Evolutionary conservation across 2,329 filamentous ascomycete species (phyloP).

Genomic region (Penicillium sp.): DNA sequence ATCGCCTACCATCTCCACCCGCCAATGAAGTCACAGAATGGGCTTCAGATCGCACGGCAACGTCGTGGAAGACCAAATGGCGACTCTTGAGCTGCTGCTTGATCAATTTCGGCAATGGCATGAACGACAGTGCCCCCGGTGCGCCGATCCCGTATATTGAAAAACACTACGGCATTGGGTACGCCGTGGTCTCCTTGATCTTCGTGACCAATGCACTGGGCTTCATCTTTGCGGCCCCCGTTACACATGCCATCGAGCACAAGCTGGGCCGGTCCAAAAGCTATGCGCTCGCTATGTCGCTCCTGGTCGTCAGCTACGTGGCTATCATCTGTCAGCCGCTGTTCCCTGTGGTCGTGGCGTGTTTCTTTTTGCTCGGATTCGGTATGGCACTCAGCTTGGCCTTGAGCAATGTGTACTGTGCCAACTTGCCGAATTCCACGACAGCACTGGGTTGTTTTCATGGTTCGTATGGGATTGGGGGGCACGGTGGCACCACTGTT

Average conservation of each 20-base stretch:
- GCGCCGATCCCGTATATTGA: conserved; percentile 84
- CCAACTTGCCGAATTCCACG: conserved; percentile 59
- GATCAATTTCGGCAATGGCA: conserved; percentile 70
- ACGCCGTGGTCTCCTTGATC: conserved; percentile 79
- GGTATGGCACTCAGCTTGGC: conserved; percentile 60
- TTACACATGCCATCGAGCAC: conserved; percentile 68
- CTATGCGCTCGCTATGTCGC: conserved; percentile 63
- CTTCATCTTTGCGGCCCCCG: conserved; percentile 74
- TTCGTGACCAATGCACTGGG: conserved; percentile 80
- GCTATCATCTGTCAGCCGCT: conserved; percentile 72
- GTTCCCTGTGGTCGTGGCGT: conserved; percentile 69
- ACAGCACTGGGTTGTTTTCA: conserved; percentile 52
- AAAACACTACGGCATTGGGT: conserved; percentile 74
- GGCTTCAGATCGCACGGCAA: conserved; percentile 22
- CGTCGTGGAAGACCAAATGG: conserved; percentile 65
- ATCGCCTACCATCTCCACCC: conserved; percentile 16
- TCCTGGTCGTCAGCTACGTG: conserved; percentile 67
- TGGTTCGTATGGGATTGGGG: conserved; percentile 63
- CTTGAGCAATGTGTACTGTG: conserved; percentile 63
- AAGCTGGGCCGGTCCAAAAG: conserved; percentile 70
- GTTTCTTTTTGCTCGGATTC: conserved; percentile 71
- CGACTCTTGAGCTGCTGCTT: conserved; percentile 69
- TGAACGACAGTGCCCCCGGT: conserved; percentile 77
- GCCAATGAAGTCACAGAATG: conserved; percentile 20
- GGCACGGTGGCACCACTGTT: conserved; percentile 71